These are phyloP conservation scores for Paraphaeosphaeria minitans DNA, from an alignment of 2,329 filamentous ascomycete species.

Conservation along the genomic window DNA sequence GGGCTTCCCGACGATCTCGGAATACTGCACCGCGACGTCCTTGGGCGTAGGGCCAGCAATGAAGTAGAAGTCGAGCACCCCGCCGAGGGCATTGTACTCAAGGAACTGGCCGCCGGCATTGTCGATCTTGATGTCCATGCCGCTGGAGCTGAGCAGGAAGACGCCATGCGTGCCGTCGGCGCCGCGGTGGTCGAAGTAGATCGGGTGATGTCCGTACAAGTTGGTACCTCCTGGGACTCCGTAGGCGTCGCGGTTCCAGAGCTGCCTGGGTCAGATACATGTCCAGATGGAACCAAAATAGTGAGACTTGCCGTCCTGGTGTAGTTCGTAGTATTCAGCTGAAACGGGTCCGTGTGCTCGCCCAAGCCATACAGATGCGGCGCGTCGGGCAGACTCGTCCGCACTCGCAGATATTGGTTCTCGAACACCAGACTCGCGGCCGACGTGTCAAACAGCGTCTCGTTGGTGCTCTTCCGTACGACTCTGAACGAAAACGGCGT, in stretches of 20 bases:
- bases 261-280: constrained; percentile 51
- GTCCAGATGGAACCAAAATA: background rate
- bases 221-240: constrained; percentile 65
- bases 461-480: constrained; percentile 59
- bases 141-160: constrained; percentile 40
- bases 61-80: constrained; percentile 73
- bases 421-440: constrained; percentile 73
- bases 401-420: constrained; percentile 73
- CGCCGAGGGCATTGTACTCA: constrained; percentile 79
- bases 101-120: constrained; percentile 69
- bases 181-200: constrained; percentile 75
- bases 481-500: constrained; percentile 72
- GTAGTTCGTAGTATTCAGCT: constrained; percentile 70
- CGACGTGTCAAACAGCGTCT: constrained; percentile 72
- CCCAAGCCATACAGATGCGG: constrained; percentile 79
- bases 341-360: constrained; percentile 73
- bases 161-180: constrained; percentile 46
- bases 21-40: constrained; percentile 55
- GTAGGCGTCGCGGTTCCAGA: constrained; percentile 74
- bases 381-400: constrained; percentile 69
- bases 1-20: constrained; percentile 52
- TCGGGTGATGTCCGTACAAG: constrained; percentile 73
- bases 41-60: constrained; percentile 54
- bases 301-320: constrained; percentile 56
- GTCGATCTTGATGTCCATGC: constrained; percentile 77